phyloP scores from a whole-genome alignment of 2,329 filamentous ascomycete genomes.

The Verticillium tricorpus region DNA sequence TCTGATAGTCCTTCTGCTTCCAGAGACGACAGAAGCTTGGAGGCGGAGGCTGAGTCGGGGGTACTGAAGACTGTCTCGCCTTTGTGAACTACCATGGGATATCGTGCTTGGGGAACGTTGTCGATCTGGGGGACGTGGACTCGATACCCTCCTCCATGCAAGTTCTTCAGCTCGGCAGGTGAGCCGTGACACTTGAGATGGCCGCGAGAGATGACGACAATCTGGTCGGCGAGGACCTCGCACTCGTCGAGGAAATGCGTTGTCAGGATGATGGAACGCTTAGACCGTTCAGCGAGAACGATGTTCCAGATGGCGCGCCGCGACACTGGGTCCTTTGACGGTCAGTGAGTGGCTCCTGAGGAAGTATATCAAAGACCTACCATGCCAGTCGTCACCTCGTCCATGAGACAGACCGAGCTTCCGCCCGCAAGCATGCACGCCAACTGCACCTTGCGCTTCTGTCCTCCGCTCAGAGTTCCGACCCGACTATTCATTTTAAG shows the following conservation, averaged over 20 bases:
- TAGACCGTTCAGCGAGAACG: slow-evolving; percentile 60
- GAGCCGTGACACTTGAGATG: slow-evolving; percentile 60
- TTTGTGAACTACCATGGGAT: not conserved
- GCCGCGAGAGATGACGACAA: slow-evolving; percentile 65
- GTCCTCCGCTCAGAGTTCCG: slow-evolving; percentile 67
- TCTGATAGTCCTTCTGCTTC: slow-evolving; percentile 53
- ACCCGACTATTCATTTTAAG: slow-evolving; percentile 57
- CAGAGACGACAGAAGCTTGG: slow-evolving; percentile 23
- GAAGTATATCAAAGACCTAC: not conserved
- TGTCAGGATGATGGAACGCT: slow-evolving; percentile 63
- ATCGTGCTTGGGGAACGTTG: slow-evolving; percentile 11
- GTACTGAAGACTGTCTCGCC: not conserved
- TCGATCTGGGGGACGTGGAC: slow-evolving; percentile 18
- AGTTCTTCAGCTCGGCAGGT: slow-evolving; percentile 61
- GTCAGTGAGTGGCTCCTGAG: not conserved
- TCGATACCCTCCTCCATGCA: slow-evolving; percentile 44
- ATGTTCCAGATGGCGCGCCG: slow-evolving; percentile 49
- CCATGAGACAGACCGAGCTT: slow-evolving; percentile 67
- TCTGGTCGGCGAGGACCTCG: slow-evolving; percentile 65
- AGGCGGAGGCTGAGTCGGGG: not conserved
- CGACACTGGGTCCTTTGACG: slow-evolving; percentile 56
- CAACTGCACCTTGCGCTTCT: slow-evolving; percentile 72
- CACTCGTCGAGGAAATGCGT: slow-evolving; percentile 74
- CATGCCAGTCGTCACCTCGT: slow-evolving; percentile 69
- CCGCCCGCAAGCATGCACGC: slow-evolving; percentile 76